These are phyloP conservation scores for Mycosarcoma maydis DNA, from an alignment of 1,284 basidiomycete species.

Conservation along the genomic window DNA sequence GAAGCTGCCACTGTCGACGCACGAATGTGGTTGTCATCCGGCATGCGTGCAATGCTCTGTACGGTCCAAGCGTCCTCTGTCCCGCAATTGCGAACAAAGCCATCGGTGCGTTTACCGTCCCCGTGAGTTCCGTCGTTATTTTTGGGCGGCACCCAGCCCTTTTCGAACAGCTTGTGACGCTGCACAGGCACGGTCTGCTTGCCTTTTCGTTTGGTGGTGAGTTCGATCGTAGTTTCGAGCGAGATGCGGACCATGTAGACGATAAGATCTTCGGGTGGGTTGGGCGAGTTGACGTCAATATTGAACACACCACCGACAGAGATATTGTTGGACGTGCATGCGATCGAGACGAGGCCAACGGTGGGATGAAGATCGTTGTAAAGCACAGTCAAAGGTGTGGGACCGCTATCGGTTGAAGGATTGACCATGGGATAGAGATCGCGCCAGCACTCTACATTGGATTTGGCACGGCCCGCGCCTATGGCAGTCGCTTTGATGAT, in stretches of 20 bases:
- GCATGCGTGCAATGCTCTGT: conserved; percentile 64
- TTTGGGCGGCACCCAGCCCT: conserved; percentile 62
- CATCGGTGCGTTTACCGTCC: conserved; percentile 59
- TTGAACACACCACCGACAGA: conserved; percentile 66
- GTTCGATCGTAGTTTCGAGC: conserved; percentile 63
- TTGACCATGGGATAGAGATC: conserved; percentile 66
- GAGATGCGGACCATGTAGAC: conserved; percentile 65
- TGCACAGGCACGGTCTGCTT: conserved; percentile 61
- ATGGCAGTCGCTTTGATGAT: conserved; percentile 65
- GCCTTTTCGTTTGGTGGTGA: conserved; percentile 55
- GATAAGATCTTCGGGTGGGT: conserved; percentile 59
- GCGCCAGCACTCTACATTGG: conserved; percentile 63
- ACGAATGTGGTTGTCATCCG: conserved; percentile 65
- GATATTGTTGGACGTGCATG: conserved; percentile 66
- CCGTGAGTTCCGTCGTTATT: conserved; percentile 57
- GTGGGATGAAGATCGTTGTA: conserved; percentile 67
- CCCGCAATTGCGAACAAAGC: conserved; percentile 55
- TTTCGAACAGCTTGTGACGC: conserved; percentile 63
- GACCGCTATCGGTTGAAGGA: conserved; percentile 61
- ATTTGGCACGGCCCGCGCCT: conserved; percentile 61
- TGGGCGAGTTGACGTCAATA: conserved; percentile 65
- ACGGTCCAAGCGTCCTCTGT: conserved; percentile 64
- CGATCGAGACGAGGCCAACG: conserved; percentile 63
- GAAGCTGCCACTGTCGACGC: conserved; percentile 59
- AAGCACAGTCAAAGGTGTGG: conserved; percentile 63